Base-by-base conservation (phyloP, 2,329 filamentous ascomycete genomes). In the Penicillium vulpinum region DNA sequence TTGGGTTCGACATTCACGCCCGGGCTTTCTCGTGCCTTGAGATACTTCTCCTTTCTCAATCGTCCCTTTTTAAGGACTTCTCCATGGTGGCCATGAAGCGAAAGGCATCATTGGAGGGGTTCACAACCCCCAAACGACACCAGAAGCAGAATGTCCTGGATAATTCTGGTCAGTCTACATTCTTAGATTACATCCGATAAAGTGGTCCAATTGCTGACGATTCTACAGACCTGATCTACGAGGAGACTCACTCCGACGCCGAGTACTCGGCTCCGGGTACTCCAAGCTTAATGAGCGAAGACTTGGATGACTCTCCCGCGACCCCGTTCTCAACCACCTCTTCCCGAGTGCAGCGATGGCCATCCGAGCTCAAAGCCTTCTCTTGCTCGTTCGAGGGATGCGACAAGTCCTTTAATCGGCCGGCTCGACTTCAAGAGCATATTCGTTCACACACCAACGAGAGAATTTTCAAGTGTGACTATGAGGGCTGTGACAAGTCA, bases 361-460 rank as follows among this genome's bases (percentile, higher is more conserved):
- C 87, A 4, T 90, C 87, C 40, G 90, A 85, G 70, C 81, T 86
- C 57, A 96, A 95, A 78, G 92, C 85, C 5, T 87, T 92, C 62
- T 78, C 80, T 53, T 97, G 93, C 75, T 86, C 88, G 0, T 88
- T 85, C 71, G 83, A 87, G 11, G 84, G 81, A 61, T 97, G 93
- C 71, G 77, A 79, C 56, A 95, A 95, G 76, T 86, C 88, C 7
- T 97, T 94, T 80, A 96, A 96, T 73, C 87, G 93, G 3, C 92
- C 91, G 0, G 89, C 89, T 33, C 86, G 91, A 28, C 81, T 97
- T 4, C 82, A 88, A 58, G 87, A 90, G 57, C 93, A 97, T 69
- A 77, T 93, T 24, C 84, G 91, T 61, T 92, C 89, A 1, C 93
- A 97, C 73, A 93, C 86, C 51, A 91, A 93, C 64, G 90, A 93